Conservation (phyloP, 176 grass and related monocot genomes). For the Echinochloa phyllopogon region DNA sequence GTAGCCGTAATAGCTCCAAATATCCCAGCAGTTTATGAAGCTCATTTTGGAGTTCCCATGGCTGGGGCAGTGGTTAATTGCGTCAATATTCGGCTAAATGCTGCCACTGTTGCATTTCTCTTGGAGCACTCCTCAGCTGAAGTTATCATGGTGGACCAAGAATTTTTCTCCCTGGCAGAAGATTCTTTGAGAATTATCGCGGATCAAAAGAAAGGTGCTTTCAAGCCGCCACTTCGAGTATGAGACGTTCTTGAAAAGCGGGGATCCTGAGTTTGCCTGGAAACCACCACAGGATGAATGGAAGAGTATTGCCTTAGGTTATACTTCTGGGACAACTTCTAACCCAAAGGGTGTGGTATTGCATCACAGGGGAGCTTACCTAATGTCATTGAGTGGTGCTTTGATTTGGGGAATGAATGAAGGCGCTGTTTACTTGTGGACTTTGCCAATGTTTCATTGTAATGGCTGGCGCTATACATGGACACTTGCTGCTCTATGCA, state of each 20-base stretch:
- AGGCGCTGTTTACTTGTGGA: slow-evolving; percentile 78
- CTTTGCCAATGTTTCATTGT: slow-evolving; percentile 96
- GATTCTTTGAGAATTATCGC: slow-evolving; percentile 77
- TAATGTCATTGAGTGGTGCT: slow-evolving; percentile 75
- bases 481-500: slow-evolving; percentile 78
- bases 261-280: slow-evolving; percentile 77
- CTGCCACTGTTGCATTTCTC: slow-evolving; percentile 76
- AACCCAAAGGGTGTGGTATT: slow-evolving; percentile 90
- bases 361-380: slow-evolving; percentile 92
- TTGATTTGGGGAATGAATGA: slow-evolving; percentile 83
- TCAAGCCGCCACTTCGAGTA: slow-evolving; percentile 80
- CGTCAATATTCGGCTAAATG: slow-evolving; percentile 82
- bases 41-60: slow-evolving; percentile 98
- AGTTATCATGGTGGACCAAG: slow-evolving; percentile 87
- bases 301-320: slow-evolving; percentile 85
- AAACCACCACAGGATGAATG: slow-evolving; percentile 89
- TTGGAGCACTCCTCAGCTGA: slow-evolving; percentile 77
- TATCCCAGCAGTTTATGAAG: slow-evolving; percentile 87
- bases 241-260: slow-evolving; percentile 75
- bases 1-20: slow-evolving; percentile 96
- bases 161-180: slow-evolving; percentile 75
- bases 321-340: slow-evolving; percentile 89
- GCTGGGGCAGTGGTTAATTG: slow-evolving; percentile 84
- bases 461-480: slow-evolving; percentile 96
- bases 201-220: slow-evolving; percentile 60